Conservation (phyloP, 2,329 filamentous ascomycete genomes). For the Penicillium sp. region DNA sequence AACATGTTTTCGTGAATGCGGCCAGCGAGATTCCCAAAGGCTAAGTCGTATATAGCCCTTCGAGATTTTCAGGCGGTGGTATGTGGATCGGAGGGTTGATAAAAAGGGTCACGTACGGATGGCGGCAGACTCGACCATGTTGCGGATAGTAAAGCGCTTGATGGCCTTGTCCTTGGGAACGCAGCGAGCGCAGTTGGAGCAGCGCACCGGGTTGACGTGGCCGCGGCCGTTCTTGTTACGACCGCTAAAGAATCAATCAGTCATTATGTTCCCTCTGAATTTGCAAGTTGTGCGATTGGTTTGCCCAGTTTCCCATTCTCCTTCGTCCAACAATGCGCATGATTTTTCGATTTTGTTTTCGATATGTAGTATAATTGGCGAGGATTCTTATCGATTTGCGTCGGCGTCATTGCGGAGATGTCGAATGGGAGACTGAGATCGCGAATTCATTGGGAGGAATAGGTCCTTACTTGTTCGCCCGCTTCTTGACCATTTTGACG, state of each 20-base stretch:
- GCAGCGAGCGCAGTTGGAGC: slow-evolving; percentile 85
- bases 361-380: slow-evolving; percentile 7
- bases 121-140: slow-evolving; percentile 99
- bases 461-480: slow-evolving; percentile 70
- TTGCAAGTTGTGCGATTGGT: slow-evolving; percentile 8
- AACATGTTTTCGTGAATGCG: not conserved
- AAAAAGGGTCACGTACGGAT: slow-evolving; percentile 76
- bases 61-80: not conserved
- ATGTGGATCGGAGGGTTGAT: slow-evolving; percentile 9
- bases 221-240: slow-evolving; percentile 99
- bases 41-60: not conserved
- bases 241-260: slow-evolving; percentile 64
- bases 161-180: slow-evolving; percentile 99
- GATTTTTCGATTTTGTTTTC: slow-evolving; percentile 1
- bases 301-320: slow-evolving; percentile 23
- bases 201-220: slow-evolving; percentile 99
- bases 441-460: slow-evolving; percentile 22
- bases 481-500: slow-evolving; percentile 76
- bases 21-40: not conserved
- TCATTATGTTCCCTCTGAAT: slow-evolving; percentile 19
- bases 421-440: slow-evolving; percentile 30
- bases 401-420: slow-evolving; percentile 32
- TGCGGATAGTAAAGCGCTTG: slow-evolving; percentile 99
- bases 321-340: slow-evolving; percentile 25
- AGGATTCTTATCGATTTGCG: slow-evolving; percentile 7